phyloP scores from a whole-genome alignment of 164 flowering plant species.

The Chimonanthus salicifolius region DNA sequence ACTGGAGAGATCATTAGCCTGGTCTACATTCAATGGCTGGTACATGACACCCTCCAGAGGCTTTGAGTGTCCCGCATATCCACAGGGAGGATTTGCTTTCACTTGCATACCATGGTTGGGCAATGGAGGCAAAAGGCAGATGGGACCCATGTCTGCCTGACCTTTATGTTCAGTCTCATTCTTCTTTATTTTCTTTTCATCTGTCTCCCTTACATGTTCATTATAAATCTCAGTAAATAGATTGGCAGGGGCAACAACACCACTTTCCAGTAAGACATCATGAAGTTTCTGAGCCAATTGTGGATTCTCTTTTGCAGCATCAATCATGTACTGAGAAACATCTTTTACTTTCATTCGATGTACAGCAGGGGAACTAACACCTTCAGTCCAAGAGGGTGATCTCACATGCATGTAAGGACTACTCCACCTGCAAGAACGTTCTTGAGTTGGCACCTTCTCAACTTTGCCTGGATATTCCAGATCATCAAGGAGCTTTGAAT shows the following conservation, averaged over 20 bases:
- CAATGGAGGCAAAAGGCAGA: conserved; percentile 48
- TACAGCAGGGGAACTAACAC: conserved; percentile 81
- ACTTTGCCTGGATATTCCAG: not conserved
- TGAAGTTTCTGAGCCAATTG: conserved; percentile 91
- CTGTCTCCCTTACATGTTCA: conserved; percentile 30
- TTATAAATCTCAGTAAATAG: conserved; percentile 59
- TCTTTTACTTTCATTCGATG: conserved; percentile 87
- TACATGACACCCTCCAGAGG: conserved; percentile 29
- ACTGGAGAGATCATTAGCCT: conserved; percentile 19
- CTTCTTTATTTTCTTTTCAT: conserved; percentile 11
- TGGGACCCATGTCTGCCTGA: conserved; percentile 25
- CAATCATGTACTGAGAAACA: conserved; percentile 93
- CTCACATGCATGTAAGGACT: conserved; percentile 55
- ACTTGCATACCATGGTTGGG: conserved; percentile 36
- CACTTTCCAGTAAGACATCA: conserved; percentile 92
- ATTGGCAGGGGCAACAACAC: conserved; percentile 85
- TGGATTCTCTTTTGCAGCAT: conserved; percentile 96
- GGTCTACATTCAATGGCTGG: conserved; percentile 20
- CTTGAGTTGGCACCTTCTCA: conserved; percentile 10
- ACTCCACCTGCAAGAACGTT: conserved; percentile 19
- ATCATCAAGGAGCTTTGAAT: not conserved
- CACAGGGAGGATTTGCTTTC: conserved; percentile 21
- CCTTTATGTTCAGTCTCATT: conserved; percentile 24
- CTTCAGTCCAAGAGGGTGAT: conserved; percentile 98
- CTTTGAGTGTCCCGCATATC: conserved; percentile 26